A percentile compares a stretch with the other conserved stretches of the same genome.
These are phyloP conservation scores for Cadophora luteo-olivacea DNA, from an alignment of 2,329 filamentous ascomycete genomes.

Conservation along the genomic window DNA sequence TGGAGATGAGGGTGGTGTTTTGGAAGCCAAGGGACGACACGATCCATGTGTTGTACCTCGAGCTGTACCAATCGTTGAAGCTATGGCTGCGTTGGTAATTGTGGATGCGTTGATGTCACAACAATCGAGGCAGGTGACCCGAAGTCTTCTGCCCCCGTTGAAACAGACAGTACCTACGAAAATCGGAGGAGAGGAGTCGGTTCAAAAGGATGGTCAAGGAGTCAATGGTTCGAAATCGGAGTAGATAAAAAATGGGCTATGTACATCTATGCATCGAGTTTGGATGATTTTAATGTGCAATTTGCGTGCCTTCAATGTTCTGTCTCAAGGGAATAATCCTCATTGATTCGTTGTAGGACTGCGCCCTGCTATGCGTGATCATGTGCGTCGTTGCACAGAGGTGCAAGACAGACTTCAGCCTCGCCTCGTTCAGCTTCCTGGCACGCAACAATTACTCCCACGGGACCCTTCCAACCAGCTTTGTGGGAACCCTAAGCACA, in stretches of 20 bases:
- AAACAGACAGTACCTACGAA: slow-evolving; percentile 30
- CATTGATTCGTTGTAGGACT: too few relatives aligned
- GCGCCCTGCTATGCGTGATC: too few relatives aligned
- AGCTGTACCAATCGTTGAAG: slow-evolving; percentile 87
- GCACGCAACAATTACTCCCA: too few relatives aligned
- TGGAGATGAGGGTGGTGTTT: slow-evolving; percentile 69
- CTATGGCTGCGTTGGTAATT: slow-evolving; percentile 86
- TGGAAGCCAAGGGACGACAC: slow-evolving; percentile 92
- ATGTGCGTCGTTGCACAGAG: too few relatives aligned
- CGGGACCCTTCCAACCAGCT: too few relatives aligned
- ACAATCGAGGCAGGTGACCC: slow-evolving; percentile 62
- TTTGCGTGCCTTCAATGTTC: too few relatives aligned
- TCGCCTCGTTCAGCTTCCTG: too few relatives aligned
- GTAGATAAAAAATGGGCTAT: slow-evolving; percentile 22
- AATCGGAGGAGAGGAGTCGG: slow-evolving; percentile 32
- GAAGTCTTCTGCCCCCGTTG: slow-evolving; percentile 53
- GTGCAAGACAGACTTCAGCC: too few relatives aligned
- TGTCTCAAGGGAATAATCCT: too few relatives aligned
- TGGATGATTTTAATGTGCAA: not conserved
- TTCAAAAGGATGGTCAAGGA: slow-evolving; percentile 29
- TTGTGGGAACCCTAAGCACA: too few relatives aligned
- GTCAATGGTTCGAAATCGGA: slow-evolving; percentile 24
- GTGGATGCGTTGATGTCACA: slow-evolving; percentile 89
- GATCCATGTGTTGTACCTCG: slow-evolving; percentile 87
- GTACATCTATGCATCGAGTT: not conserved